Evolutionary conservation across 768 basidiomycete genomes (phyloP).

Genomic region (Lyophyllum shimeji): DNA sequence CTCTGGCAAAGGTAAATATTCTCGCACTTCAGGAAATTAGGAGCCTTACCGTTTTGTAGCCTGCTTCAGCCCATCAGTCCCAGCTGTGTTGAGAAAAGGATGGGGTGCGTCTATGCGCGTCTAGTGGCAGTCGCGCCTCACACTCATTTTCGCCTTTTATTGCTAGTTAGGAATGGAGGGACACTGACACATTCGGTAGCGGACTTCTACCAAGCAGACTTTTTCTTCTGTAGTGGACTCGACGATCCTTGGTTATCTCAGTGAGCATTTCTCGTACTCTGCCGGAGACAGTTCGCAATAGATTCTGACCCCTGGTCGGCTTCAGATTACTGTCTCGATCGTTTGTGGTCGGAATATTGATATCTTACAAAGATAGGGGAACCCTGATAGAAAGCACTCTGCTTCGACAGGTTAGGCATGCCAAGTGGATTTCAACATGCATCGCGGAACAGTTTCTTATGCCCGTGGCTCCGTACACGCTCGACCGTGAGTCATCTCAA

Average conservation of each 20-base stretch:
- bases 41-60: conserved; percentile 18
- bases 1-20: conserved; percentile 18
- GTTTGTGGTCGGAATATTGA: conserved; percentile 27
- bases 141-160: not conserved
- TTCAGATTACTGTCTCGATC: conserved; percentile 27
- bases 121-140: not conserved
- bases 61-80: conserved; percentile 39
- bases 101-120: conserved; percentile 29
- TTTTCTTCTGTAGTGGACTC: conserved; percentile 36
- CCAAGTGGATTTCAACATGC: conserved; percentile 35
- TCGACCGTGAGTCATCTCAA: conserved; percentile 28
- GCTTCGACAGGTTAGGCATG: conserved; percentile 33
- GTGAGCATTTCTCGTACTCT: conserved; percentile 20
- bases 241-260: conserved; percentile 36
- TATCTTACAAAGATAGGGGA: not conserved
- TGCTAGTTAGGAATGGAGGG: conserved; percentile 34
- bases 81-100: conserved; percentile 22
- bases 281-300: not conserved
- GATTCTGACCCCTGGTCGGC: not conserved
- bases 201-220: conserved; percentile 34
- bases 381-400: not conserved
- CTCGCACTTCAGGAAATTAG: not conserved
- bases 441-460: conserved; percentile 31
- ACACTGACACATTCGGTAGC: conserved; percentile 29
- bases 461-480: conserved; percentile 35